Base-by-base conservation (phyloP, 148 eudicot genomes). In the Amaranthus cruentus region DNA sequence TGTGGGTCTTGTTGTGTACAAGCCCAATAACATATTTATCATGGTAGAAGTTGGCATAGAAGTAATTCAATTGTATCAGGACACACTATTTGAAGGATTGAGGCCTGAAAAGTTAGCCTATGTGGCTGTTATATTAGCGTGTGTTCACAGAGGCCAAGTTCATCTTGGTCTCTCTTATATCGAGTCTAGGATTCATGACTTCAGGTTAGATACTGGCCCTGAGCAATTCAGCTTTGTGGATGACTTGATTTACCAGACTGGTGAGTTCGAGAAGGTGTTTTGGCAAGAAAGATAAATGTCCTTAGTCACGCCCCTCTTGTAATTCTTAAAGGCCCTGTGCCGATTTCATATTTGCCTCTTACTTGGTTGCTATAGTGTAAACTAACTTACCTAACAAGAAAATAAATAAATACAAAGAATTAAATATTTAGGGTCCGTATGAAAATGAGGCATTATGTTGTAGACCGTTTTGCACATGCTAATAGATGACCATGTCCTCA, bases 161-260 rank as follows among this genome's bases (percentile, higher is more conserved):
- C 74, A 80, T 51, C 88, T 86, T 38, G 94, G 90, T 47, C 73
- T 88, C 11, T 79, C 86, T 71, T 88, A 81, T 68, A 87, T 89
- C 18, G 78, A 85, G 49, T 82, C 87, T 47, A 86, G 88, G 94
- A 71, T 76, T 70, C 64, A 48, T 70, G 85, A 87, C 68, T 89
- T 79, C 43, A 78, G 85, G 14, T 70, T 91, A 72, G 54, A 66
- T 55, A 87, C 90, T 10, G 78, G 83, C 21, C 88, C 83, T 55
- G 89, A 91, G 76, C 95, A 91, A 68, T 88, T 86, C 70, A 87
- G 87, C 48, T 86, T 88, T 79, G 67, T 89, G 15, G 76, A 88
- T 70, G 90, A 88, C 81, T 74, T 89, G 81, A 88, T 91, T 66
- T 88, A 92, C 74, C 79, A 90, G 61, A 89, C 92, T 46, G 97